Base-by-base conservation (phyloP, 305 asterid genomes). In the Stenogyne calaminthoides region DNA sequence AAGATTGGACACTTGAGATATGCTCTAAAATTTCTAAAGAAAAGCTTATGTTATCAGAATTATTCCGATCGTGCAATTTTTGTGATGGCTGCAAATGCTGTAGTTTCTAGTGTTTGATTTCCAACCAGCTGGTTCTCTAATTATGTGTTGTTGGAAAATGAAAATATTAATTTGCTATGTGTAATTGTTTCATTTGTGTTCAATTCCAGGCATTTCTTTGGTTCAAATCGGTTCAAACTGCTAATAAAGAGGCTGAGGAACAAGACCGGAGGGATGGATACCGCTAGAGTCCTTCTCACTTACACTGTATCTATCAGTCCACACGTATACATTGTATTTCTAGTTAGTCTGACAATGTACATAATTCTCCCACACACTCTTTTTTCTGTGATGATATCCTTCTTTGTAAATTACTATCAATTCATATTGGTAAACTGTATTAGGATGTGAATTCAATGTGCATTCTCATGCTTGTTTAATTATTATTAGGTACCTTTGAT, bases 181-280 rank as follows among this genome's bases (percentile, higher is more conserved):
- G 5, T 60, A 40, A 60, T 58, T 10, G 5, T 67, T 51, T 12
- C 25, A 22, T 71, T 29, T 64, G 29, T n/a, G 20, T 67, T 69
- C 10, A 32, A 61, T 77, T 78, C 64, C 90, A 93, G 98, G 98
- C 91, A 58, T 94, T 82, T 79, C 96, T 91, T 57, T 94, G 99
- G 99, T 94, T 60, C 89, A 94, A 91, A 83, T 88, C 99, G 7
- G 99, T 94, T 49, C 84, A 91, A 84, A 86, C 72, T 67, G 99
- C 99, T 25, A 94, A 91, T 70, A 89, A 90, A 87, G 97, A 94
- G 77, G 97, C 99, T 4, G 97, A 94, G 76, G 97, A 94, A 71
- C 97, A 91, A 89, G 97, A 94, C 71, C 85, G 91, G 64, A 88
- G 86, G 77, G 99, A 94, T 78, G 99, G 98, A 65, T 94, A 82